Percentiles rank a stretch among this genome's conserved stretches.
These are phyloP conservation scores for Phytophthora hibernalis DNA, from an alignment of 352 stramenopile species.

Conservation along the genomic window DNA sequence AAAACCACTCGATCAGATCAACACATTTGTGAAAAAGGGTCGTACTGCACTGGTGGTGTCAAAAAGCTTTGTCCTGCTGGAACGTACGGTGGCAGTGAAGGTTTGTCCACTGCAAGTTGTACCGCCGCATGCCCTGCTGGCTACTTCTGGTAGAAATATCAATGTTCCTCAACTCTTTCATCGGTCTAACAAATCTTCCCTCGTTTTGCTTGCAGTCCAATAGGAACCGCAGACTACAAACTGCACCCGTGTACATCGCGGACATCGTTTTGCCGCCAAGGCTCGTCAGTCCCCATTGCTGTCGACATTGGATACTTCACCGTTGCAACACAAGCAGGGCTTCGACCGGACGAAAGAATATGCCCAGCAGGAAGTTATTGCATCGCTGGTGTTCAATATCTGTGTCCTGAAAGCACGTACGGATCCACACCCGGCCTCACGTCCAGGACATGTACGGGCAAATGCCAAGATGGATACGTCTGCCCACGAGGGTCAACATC, in stretches of 20 bases:
- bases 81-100: slow-evolving; percentile 48
- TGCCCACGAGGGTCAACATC: slow-evolving; percentile 56
- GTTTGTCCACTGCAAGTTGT: slow-evolving; percentile 53
- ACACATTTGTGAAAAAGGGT: slow-evolving; percentile 55
- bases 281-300: slow-evolving; percentile 43
- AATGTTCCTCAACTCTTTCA: neutral
- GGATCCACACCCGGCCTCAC: slow-evolving; percentile 52
- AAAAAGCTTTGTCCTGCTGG: slow-evolving; percentile 61
- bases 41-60: slow-evolving; percentile 62
- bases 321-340: slow-evolving; percentile 33
- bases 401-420: slow-evolving; percentile 65
- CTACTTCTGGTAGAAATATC: slow-evolving; percentile 64
- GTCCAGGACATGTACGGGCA: slow-evolving; percentile 51
- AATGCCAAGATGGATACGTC: slow-evolving; percentile 63
- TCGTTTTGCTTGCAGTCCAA: slow-evolving; percentile 33
- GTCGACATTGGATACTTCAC: slow-evolving; percentile 63
- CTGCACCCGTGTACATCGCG: slow-evolving; percentile 45
- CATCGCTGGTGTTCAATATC: slow-evolving; percentile 50
- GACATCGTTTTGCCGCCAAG: slow-evolving; percentile 54
- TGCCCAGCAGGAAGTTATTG: slow-evolving; percentile 74
- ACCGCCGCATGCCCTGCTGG: slow-evolving; percentile 64
- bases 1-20: slow-evolving; percentile 55
- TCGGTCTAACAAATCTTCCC: neutral
- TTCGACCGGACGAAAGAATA: slow-evolving; percentile 57
- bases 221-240: slow-evolving; percentile 50